Evolutionary conservation across 345 rosid species (phyloP).

Genomic region (Citrus reticulata): DNA sequence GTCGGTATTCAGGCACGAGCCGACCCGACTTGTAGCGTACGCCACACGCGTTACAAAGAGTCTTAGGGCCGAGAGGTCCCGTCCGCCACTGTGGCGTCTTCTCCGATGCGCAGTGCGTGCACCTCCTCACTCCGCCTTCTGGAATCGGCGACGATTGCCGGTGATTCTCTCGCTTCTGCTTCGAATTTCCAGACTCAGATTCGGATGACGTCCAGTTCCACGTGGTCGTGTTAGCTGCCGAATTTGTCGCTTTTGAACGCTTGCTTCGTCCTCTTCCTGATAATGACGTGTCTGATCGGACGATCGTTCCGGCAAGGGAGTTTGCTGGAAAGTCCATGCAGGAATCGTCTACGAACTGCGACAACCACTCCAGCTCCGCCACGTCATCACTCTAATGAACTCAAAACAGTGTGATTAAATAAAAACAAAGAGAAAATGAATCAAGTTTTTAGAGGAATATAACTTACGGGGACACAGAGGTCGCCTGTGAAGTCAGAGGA

Average conservation of each 20-base stretch:
- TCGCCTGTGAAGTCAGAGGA: constrained; percentile 57
- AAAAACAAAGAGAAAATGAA: not conserved
- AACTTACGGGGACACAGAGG: constrained; percentile 59
- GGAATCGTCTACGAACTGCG: constrained; percentile 75
- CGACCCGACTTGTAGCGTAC: constrained; percentile 81
- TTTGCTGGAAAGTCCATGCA: constrained; percentile 50
- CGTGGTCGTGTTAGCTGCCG: constrained; percentile 18
- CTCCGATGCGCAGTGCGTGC: constrained; percentile 80
- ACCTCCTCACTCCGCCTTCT: constrained; percentile 48
- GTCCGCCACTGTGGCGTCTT: constrained; percentile 89
- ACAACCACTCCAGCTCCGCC: constrained; percentile 86
- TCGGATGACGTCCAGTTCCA: constrained; percentile 30
- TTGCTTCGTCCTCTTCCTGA: constrained; percentile 48
- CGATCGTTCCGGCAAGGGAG: constrained; percentile 35
- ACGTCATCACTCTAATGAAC: constrained; percentile 62
- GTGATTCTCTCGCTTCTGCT: constrained; percentile 30
- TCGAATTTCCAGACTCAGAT: constrained; percentile 20
- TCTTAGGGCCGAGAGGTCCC: constrained; percentile 79
- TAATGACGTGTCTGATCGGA: constrained; percentile 30
- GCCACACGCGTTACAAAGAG: constrained; percentile 75
- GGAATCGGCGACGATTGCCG: constrained; percentile 17
- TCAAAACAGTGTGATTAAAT: not conserved
- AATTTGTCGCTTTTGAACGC: constrained; percentile 37
- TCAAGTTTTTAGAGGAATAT: not conserved
- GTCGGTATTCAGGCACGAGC: constrained; percentile 79